These are phyloP conservation scores for Trichosporon inkin DNA, from an alignment of 1,284 basidiomycete species.

Conservation along the genomic window DNA sequence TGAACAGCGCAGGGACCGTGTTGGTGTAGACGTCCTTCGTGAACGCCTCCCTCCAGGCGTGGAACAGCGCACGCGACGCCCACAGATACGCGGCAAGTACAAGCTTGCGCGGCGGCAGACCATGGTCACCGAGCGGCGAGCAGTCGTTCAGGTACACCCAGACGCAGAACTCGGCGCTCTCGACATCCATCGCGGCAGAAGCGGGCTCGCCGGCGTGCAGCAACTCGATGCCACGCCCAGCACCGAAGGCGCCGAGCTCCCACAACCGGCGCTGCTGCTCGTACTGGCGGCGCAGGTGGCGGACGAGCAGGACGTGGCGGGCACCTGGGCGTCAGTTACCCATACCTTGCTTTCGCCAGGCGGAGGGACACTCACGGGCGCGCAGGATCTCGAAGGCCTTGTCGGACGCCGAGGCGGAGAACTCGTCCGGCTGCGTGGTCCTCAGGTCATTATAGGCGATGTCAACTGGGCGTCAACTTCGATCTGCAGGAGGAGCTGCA, in stretches of 20 bases:
- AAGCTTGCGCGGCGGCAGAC: not conserved
- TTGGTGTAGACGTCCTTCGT: too few species aligned
- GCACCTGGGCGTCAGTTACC: not conserved
- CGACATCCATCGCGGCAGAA: not conserved
- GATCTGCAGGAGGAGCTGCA: not conserved
- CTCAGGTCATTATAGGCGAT: not conserved
- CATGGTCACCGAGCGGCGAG: not conserved
- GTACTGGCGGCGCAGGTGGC: not conserved
- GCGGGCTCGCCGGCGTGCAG: not conserved
- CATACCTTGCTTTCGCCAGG: not conserved
- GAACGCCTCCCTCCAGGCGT: not conserved
- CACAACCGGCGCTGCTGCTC: not conserved
- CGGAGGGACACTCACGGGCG: not conserved
- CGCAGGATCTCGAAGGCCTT: not conserved
- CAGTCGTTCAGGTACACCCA: not conserved
- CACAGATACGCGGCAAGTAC: not conserved
- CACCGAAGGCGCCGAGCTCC: not conserved
- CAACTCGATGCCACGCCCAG: not conserved
- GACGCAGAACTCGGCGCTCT: not conserved
- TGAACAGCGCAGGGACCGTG: too few species aligned
- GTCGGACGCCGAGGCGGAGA: not conserved
- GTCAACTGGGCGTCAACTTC: too few species aligned
- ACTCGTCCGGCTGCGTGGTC: not conserved
- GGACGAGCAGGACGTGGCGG: not conserved
- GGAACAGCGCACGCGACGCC: not conserved